Base-by-base conservation (phyloP, 306 rosid species). In the Mimosa bimucronata region DNA sequence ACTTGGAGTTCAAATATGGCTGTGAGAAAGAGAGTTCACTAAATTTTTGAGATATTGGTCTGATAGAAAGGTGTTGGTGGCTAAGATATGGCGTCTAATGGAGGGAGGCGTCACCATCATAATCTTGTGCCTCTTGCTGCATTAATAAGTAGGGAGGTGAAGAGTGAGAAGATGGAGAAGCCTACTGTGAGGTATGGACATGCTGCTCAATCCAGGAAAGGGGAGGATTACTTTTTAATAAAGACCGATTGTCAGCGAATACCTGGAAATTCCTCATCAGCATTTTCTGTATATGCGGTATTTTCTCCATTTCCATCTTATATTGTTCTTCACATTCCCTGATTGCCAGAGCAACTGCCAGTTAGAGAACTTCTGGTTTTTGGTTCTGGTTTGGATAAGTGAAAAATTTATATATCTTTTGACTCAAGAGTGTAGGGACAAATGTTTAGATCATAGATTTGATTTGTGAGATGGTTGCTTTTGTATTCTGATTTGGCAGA, bases 121-220 rank as follows among this genome's bases (percentile, higher is more conserved):
- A 85, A 88, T 75, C 90, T 92, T 74, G 95, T 92, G 80, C 98
- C 97, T 83, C 97, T 94, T 82, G 97, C 97, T 86, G 94, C 94
- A 23, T 85, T 94, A 86, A 89, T 90, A 41, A 90, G 93, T 79
- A 88, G 91, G 80, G 98, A 95, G 86, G 86, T 89, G 86, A 92
- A 83, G 92, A 91, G 68, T 76, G 98, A 92, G 92, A 95, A 83
- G 90, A 87, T 91, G 97, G 98, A 89, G 85, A 95, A 91, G 79
- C 98, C 98, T 7, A 91, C 87, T 41, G 82, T 95, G 65, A 90
- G 91, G 76, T 81, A 75, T 79, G 98, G 98, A 0, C 87, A 89
- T 81, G 98, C 98, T 9, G 98, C 94, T 71, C 97, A 92, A 79
- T 92, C 98, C 64, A 92, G 73, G 85, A 95, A 95, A 81, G 98